Percentiles rank a stretch among this genome's conserved stretches.
These are phyloP conservation scores for Phytophthora pseudosyringae DNA, from an alignment of 352 stramenopile genomes.

Conservation along the genomic window DNA sequence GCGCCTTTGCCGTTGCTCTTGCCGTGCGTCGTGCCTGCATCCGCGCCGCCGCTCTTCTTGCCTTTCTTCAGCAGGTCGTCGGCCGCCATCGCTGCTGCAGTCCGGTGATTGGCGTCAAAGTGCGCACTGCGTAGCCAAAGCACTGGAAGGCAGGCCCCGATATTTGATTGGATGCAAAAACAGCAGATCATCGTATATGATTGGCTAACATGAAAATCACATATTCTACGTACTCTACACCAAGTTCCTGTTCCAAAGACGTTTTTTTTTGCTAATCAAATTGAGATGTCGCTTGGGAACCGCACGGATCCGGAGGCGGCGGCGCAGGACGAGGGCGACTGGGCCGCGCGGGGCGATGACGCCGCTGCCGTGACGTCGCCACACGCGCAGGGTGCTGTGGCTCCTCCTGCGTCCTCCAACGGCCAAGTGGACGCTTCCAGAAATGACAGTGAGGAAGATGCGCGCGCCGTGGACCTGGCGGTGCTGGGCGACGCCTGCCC, in stretches of 20 bases:
- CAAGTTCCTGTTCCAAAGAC: slow-evolving; percentile 2
- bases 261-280: not conserved
- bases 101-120: slow-evolving; percentile 19
- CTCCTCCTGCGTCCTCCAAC: slow-evolving; percentile 32
- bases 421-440: slow-evolving; percentile 26
- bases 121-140: slow-evolving; percentile 21
- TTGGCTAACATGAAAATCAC: slow-evolving; percentile 7
- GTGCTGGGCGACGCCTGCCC: slow-evolving; percentile 72
- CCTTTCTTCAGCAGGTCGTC: slow-evolving; percentile 76
- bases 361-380: slow-evolving; percentile 17
- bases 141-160: slow-evolving; percentile 29
- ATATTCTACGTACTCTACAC: slow-evolving; percentile 3
- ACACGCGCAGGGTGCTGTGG: slow-evolving; percentile 25
- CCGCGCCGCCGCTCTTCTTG: slow-evolving; percentile 38
- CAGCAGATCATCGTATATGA: not conserved
- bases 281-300: slow-evolving; percentile 49
- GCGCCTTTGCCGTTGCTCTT: slow-evolving; percentile 85
- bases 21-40: slow-evolving; percentile 57
- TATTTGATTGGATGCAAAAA: slow-evolving; percentile 51
- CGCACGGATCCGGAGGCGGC: slow-evolving; percentile 30
- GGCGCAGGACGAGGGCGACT: slow-evolving; percentile 57
- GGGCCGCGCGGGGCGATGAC: slow-evolving; percentile 41
- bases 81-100: slow-evolving; percentile 45
- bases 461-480: slow-evolving; percentile 45
- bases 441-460: slow-evolving; percentile 23